These are phyloP conservation scores for Fagopyrum homotropicum DNA, from an alignment of 148 eudicot genomes.

Conservation along the genomic window DNA sequence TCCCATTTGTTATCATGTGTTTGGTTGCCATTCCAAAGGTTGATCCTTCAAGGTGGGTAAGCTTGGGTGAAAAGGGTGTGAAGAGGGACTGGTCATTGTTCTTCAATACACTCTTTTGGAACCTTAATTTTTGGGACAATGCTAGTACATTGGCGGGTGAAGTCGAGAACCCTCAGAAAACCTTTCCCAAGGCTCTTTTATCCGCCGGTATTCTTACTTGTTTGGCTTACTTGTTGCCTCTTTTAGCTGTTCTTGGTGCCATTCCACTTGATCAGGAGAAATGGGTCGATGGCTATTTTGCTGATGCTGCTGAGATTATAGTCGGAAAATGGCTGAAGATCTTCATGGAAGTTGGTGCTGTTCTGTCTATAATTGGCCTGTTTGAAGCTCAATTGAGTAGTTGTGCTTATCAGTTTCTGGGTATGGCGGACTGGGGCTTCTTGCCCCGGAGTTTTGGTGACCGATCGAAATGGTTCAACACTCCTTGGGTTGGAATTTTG, in stretches of 20 bases:
- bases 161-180: conserved; percentile 35
- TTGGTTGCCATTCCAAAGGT: conserved; percentile 24
- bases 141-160: conserved; percentile 37
- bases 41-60: conserved; percentile 25
- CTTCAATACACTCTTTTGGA: conserved; percentile 39
- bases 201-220: conserved; percentile 37
- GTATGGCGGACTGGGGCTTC: conserved; percentile 35
- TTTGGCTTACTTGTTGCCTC: conserved; percentile 31
- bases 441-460: conserved; percentile 29
- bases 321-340: conserved; percentile 32
- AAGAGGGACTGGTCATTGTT: conserved; percentile 29
- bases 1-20: conserved; percentile 26
- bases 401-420: conserved; percentile 33
- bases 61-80: conserved; percentile 24
- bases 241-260: conserved; percentile 31
- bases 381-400: conserved; percentile 42
- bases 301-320: conserved; percentile 26
- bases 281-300: conserved; percentile 38
- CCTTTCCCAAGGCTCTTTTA: conserved; percentile 30
- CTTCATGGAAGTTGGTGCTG: conserved; percentile 33
- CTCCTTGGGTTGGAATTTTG: conserved; percentile 39
- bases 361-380: conserved; percentile 22
- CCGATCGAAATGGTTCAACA: conserved; percentile 26
- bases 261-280: conserved; percentile 24
- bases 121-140: conserved; percentile 39